A percentile compares a stretch with the other conserved stretches of the same genome.
These are phyloP conservation scores for Phytopythium oedochilum DNA, from an alignment of 352 stramenopile genomes.

Conservation along the genomic window DNA sequence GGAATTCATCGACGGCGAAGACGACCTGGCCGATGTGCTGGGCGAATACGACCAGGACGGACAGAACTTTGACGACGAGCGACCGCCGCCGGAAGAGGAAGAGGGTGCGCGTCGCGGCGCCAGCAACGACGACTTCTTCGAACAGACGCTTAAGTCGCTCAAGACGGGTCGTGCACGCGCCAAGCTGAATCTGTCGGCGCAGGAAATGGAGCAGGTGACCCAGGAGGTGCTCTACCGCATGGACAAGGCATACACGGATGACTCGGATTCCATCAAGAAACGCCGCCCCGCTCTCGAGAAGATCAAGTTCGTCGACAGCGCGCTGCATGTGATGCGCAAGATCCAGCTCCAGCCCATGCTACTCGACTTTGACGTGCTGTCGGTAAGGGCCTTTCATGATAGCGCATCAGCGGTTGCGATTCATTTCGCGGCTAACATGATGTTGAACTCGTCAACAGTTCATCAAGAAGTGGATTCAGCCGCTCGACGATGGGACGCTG, in stretches of 20 bases:
- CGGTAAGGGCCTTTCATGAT: slow-evolving; percentile 27
- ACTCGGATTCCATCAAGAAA: slow-evolving; percentile 59
- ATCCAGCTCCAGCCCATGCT: slow-evolving; percentile 85
- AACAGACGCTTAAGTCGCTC: slow-evolving; percentile 77
- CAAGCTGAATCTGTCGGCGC: slow-evolving; percentile 77
- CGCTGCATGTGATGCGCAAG: slow-evolving; percentile 72
- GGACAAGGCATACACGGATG: slow-evolving; percentile 83
- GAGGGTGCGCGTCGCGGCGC: background rate
- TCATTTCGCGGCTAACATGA: background rate
- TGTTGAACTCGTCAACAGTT: slow-evolving; percentile 58
- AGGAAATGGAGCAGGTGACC: slow-evolving; percentile 85
- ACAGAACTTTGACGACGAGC: slow-evolving; percentile 80
- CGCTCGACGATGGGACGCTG: slow-evolving; percentile 66
- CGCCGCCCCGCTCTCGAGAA: slow-evolving; percentile 68
- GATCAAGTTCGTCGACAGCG: slow-evolving; percentile 80
- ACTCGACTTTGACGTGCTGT: slow-evolving; percentile 83
- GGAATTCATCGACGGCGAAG: slow-evolving; percentile 86
- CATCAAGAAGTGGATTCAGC: slow-evolving; percentile 89
- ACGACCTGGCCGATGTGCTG: slow-evolving; percentile 80
- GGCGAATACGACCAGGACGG: slow-evolving; percentile 75
- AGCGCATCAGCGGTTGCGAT: background rate
- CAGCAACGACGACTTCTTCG: slow-evolving; percentile 74
- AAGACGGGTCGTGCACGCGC: slow-evolving; percentile 68
- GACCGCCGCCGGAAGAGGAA: slow-evolving; percentile 54
- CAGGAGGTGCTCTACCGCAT: slow-evolving; percentile 88